Evolutionary conservation across 2,329 filamentous ascomycete species (phyloP), one percentile per base, ranked within the genome.

Genomic region (Pseudogymnoascus verrucosus): DNA sequence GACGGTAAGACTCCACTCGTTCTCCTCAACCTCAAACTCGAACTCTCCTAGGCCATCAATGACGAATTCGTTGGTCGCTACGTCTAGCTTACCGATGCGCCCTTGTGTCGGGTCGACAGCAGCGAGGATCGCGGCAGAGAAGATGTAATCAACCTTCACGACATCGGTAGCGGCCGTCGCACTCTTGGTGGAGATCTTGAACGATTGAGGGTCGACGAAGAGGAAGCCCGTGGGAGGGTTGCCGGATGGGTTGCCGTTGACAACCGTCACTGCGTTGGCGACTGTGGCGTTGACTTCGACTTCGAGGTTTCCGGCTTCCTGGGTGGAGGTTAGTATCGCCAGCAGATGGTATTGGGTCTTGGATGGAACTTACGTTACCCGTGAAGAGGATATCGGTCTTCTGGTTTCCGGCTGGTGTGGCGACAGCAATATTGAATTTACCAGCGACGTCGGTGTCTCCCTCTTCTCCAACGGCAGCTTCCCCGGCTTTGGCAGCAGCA

Each of bases 1-100:
- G 19, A 69, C 63, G 14, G 65, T 70, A 14, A 68, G 64, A 14
- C 61, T 63, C 14, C 67, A 39, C 68, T 78, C 76, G 47, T 76
- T 77, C 66, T 78, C 76, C 4, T 78, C 77, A 1, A 62, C 73
- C 67, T 78, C 76, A 42, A 78, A 78, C 67, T 78, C 76, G 19
- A 74, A 69, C 69, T 77, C 76, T 63, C 75, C 75, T 0, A 77
- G 61, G 16, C 68, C 71, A 37, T 73, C 73, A 44, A 78, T 72
- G 63, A 77, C 69, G 59, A 77, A 78, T n/a, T 69, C 69, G 60
- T 74, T 71, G 39, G 73, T 70, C 16, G 76, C 73, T 5, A 68
- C 66, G 65, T 71, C 74, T 37, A 78, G 71, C 28, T 72, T 73
- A 51, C 74, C 76, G 42, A 77, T 67, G 61, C 73, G 67, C n/a